Conservation (phyloP, 768 basidiomycete genomes). For the Suillus plorans region DNA sequence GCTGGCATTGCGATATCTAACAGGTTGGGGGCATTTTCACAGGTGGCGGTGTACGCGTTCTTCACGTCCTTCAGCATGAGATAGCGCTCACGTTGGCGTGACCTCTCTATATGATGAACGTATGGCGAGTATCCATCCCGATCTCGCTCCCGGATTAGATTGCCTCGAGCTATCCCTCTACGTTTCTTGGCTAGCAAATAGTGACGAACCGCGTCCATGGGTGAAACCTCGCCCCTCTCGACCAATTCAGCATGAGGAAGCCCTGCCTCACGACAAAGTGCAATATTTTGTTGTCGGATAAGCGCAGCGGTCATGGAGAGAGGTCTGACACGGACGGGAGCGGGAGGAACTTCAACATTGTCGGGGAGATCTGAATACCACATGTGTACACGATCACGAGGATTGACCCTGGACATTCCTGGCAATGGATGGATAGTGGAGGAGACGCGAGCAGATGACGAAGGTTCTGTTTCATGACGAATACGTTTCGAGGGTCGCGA, state of each 20-base stretch:
- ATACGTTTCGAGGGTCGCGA: slow-evolving; percentile 3
- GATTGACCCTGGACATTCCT: not conserved
- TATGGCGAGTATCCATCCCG: slow-evolving; percentile 20
- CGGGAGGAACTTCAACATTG: not conserved
- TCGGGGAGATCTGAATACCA: slow-evolving; percentile 13
- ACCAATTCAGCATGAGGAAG: slow-evolving; percentile 2
- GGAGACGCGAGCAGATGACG: slow-evolving; percentile 4
- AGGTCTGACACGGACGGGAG: not conserved
- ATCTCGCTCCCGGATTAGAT: slow-evolving; percentile 17
- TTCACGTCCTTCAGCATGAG: slow-evolving; percentile 28
- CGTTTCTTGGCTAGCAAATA: slow-evolving; percentile 12
- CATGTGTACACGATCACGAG: slow-evolving; percentile 7
- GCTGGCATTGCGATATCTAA: not conserved
- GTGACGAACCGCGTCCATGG: not conserved
- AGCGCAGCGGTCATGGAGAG: slow-evolving; percentile 1
- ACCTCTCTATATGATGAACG: slow-evolving; percentile 24
- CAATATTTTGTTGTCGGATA: slow-evolving; percentile 15
- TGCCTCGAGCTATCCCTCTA: slow-evolving; percentile 3
- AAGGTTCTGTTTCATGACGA: slow-evolving; percentile 1
- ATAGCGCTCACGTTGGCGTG: slow-evolving; percentile 25
- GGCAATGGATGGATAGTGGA: not conserved
- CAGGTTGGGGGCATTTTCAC: slow-evolving; percentile 14
- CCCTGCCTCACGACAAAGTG: not conserved
- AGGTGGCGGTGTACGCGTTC: slow-evolving; percentile 28
- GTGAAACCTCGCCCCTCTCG: slow-evolving; percentile 1